A percentile compares a stretch with the other conserved stretches of the same genome.
These are phyloP conservation scores for Aspergillus sp. DNA, from an alignment of 2,329 filamentous ascomycete species.

Conservation along the genomic window DNA sequence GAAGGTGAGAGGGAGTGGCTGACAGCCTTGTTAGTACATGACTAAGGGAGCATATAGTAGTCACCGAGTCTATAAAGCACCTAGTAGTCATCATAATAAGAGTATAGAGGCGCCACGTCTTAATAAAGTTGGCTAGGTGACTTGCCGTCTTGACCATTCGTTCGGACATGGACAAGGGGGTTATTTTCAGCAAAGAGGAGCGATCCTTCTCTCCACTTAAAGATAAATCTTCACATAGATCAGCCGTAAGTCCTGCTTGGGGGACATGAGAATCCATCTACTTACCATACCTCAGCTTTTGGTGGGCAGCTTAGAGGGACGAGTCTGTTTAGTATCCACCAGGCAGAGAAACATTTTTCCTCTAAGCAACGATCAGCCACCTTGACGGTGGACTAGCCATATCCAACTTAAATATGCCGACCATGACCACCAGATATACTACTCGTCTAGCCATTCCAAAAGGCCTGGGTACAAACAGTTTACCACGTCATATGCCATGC, in stretches of 20 bases:
- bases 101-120: background rate
- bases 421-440: background rate
- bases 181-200: background rate
- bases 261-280: conserved; percentile 3
- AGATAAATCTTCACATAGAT: background rate
- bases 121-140: conserved; percentile 6
- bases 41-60: conserved; percentile 8
- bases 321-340: no score
- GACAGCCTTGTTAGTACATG: conserved; percentile 9
- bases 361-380: background rate
- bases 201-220: no score
- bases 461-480: background rate
- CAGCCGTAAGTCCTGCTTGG: background rate
- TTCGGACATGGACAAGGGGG: conserved; percentile 3
- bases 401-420: background rate
- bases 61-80: conserved; percentile 8
- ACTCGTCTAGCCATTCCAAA: background rate
- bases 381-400: background rate
- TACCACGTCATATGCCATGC: background rate
- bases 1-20: conserved; percentile 8
- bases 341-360: no score
- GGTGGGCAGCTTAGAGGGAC: no score
- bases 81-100: conserved; percentile 6
- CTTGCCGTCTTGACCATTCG: background rate
- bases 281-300: background rate